Evolutionary conservation across 176 grass and related monocot genomes (phyloP).

Genomic region (Leersia perrieri): DNA sequence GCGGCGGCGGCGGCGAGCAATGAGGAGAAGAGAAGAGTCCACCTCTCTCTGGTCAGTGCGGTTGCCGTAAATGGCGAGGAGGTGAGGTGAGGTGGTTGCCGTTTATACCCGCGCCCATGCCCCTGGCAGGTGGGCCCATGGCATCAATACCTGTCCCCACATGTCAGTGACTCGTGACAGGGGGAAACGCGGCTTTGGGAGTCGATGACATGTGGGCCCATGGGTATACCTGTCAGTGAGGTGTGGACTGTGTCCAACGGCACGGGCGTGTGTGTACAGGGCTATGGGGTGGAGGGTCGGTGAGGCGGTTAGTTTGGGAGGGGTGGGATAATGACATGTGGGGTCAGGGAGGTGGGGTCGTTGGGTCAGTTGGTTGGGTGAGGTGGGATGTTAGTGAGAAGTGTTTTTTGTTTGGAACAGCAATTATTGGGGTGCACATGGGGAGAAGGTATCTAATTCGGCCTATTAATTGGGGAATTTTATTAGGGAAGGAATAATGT

Average conservation of each 20-base stretch:
- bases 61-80: slow-evolving; percentile 2
- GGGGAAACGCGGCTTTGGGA: neutral
- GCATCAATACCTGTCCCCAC: neutral
- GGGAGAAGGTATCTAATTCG: slow-evolving; percentile 24
- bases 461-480: neutral
- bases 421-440: slow-evolving; percentile 45
- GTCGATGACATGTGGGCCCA: slow-evolving; percentile 9
- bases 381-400: neutral
- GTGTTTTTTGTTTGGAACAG: neutral
- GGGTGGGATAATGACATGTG: neutral
- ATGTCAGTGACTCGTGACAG: neutral
- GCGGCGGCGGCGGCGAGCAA: neutral
- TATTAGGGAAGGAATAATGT: neutral
- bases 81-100: neutral
- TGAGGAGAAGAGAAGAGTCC: neutral
- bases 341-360: fast-evolving
- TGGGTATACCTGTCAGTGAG: neutral
- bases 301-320: neutral
- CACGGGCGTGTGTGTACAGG: slow-evolving; percentile 4
- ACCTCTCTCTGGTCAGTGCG: neutral
- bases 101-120: slow-evolving; percentile 28
- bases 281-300: neutral
- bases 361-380: neutral
- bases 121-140: slow-evolving; percentile 8
- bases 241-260: slow-evolving; percentile 9